Evolutionary conservation across 805 yeast species (phyloP).

Genomic region (Candida caryicola): DNA sequence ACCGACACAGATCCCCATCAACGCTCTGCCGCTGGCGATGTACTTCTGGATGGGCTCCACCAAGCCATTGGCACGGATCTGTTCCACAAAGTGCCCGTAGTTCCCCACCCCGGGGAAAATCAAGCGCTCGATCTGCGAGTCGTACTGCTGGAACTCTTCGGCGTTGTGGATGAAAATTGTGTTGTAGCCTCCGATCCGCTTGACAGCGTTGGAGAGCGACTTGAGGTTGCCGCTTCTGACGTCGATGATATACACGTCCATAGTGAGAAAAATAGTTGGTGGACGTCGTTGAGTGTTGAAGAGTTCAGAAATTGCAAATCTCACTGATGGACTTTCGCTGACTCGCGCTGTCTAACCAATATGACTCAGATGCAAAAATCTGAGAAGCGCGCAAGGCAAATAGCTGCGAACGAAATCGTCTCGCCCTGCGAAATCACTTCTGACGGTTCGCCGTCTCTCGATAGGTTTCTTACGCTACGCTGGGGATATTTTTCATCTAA

Average conservation of each 20-base stretch:
- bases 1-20: conserved; percentile 98
- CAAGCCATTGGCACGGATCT: conserved; percentile 59
- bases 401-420: too few species aligned
- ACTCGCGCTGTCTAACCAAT: too few species aligned
- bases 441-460: too few species aligned
- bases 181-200: conserved; percentile 62
- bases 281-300: conserved; percentile 14
- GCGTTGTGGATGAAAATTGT: conserved; percentile 60
- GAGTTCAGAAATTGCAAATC: neutral
- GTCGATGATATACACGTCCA: conserved; percentile 68
- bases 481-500: too few species aligned
- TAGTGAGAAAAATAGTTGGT: too few species aligned
- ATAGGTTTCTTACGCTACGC: too few species aligned
- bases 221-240: conserved; percentile 93
- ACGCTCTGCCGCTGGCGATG: conserved; percentile 72
- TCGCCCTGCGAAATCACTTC: too few species aligned
- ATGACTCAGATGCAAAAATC: neutral
- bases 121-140: conserved; percentile 50
- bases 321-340: too few species aligned
- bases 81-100: conserved; percentile 87
- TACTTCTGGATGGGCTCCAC: conserved; percentile 64
- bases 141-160: conserved; percentile 45
- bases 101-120: conserved; percentile 97
- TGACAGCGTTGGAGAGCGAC: conserved; percentile 84
- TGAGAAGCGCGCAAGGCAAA: too few species aligned